phyloP scores from a whole-genome alignment of 768 basidiomycete species.

The Astraeus odoratus region DNA sequence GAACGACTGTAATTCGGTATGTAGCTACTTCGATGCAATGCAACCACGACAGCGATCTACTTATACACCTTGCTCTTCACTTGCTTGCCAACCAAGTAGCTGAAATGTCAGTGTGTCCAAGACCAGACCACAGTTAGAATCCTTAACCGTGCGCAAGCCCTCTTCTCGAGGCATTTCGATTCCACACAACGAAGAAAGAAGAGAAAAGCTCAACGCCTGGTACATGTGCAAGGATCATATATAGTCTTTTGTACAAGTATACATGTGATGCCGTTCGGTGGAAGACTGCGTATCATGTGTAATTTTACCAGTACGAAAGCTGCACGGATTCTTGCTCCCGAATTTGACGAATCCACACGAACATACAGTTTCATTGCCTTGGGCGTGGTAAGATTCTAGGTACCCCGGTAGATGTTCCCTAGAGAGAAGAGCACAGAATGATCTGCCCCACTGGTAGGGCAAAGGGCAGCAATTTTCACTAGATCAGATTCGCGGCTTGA shows the following conservation, averaged over 20 bases:
- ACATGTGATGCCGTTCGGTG: no score
- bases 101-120: not conserved
- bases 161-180: not conserved
- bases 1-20: not conserved
- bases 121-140: not conserved
- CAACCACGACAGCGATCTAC: no score
- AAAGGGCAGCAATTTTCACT: not conserved
- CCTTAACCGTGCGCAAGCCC: not conserved
- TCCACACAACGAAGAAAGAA: no score
- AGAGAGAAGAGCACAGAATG: not conserved
- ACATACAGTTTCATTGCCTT: not conserved
- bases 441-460: not conserved
- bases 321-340: not conserved
- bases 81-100: not conserved
- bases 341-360: not conserved
- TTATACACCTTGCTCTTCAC: not conserved
- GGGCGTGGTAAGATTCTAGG: not conserved
- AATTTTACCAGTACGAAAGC: no score
- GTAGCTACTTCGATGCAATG: no score
- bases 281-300: no score
- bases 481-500: not conserved
- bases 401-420: not conserved
- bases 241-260: no score
- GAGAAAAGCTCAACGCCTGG: no score
- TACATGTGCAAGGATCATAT: no score